These are phyloP conservation scores for Diaporthe nobilis DNA, from an alignment of 2,329 filamentous ascomycete genomes.

Conservation along the genomic window DNA sequence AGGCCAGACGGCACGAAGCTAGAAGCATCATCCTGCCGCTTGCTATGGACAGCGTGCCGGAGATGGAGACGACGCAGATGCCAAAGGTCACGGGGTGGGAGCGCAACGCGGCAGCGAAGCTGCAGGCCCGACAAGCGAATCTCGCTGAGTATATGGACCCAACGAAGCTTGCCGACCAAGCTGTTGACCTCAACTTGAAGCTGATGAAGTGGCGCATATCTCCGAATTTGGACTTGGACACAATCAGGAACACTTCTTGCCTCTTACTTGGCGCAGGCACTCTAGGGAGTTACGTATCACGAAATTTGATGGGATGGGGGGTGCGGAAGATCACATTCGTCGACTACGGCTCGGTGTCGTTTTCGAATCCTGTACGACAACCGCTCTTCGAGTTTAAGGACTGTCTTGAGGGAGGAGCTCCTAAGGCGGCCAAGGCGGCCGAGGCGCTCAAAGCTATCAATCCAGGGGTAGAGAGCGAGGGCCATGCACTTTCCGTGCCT, in stretches of 20 bases:
- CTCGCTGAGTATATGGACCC: conserved; percentile 96
- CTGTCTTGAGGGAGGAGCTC: conserved; percentile 85
- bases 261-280: conserved; percentile 93
- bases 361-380: conserved; percentile 95
- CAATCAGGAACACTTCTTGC: conserved; percentile 91
- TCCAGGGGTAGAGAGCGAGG: conserved; percentile 86
- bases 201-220: conserved; percentile 99
- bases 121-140: conserved; percentile 83
- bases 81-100: conserved; percentile 98
- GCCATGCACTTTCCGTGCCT: conserved; percentile 87
- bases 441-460: conserved; percentile 88
- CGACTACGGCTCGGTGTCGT: conserved; percentile 93
- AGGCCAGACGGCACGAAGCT: conserved; percentile 81
- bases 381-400: conserved; percentile 93
- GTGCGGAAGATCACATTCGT: conserved; percentile 96
- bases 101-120: conserved; percentile 82
- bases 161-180: conserved; percentile 86
- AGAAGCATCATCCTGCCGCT: conserved; percentile 84
- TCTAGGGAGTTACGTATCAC: conserved; percentile 91
- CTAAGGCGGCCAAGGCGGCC: conserved; percentile 86
- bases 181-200: conserved; percentile 96
- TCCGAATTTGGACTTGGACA: conserved; percentile 87
- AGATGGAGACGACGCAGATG: conserved; percentile 67
- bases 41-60: conserved; percentile 64
- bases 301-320: conserved; percentile 95